Percentiles rank a stretch among this genome's conserved stretches.
Conservation (phyloP, 2,329 filamentous ascomycete species). For the Colletotrichum sp. region DNA sequence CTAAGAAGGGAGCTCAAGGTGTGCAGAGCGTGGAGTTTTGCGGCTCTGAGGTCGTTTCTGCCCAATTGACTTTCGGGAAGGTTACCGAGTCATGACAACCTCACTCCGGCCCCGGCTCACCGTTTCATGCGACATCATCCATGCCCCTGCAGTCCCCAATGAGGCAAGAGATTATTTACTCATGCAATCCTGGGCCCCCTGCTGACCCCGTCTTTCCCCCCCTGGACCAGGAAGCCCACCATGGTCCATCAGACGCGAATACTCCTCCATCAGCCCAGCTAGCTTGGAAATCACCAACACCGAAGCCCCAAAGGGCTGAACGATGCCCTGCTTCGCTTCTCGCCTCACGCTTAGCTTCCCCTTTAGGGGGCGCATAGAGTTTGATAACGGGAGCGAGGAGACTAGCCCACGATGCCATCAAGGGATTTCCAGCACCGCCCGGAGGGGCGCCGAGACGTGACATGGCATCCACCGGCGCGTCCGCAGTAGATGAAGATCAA, state of each 20-base stretch:
- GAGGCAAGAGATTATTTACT: not conserved
- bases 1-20: not conserved
- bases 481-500: slow-evolving; percentile 9
- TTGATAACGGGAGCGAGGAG: slow-evolving; percentile 1
- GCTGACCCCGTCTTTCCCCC: not conserved
- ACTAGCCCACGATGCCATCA: not conserved
- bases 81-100: slow-evolving; percentile 12
- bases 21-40: not conserved
- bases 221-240: not conserved
- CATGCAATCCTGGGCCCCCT: not conserved
- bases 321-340: not conserved
- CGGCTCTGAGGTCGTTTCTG: not conserved
- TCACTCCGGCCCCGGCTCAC: slow-evolving; percentile 1
- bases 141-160: not conserved
- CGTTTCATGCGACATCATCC: slow-evolving; percentile 11
- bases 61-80: not conserved
- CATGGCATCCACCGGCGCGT: not conserved
- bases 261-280: not conserved
- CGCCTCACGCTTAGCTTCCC: not conserved
- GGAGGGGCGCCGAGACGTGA: slow-evolving; percentile 14
- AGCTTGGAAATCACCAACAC: not conserved
- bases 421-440: slow-evolving; percentile 3
- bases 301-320: slow-evolving; percentile 9
- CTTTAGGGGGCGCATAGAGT: not conserved
- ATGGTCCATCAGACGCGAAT: not conserved